Evolutionary conservation across 2,329 filamentous ascomycete species (phyloP), one percentile per base, ranked within the genome.

Genomic region (Penicillium sp.): DNA sequence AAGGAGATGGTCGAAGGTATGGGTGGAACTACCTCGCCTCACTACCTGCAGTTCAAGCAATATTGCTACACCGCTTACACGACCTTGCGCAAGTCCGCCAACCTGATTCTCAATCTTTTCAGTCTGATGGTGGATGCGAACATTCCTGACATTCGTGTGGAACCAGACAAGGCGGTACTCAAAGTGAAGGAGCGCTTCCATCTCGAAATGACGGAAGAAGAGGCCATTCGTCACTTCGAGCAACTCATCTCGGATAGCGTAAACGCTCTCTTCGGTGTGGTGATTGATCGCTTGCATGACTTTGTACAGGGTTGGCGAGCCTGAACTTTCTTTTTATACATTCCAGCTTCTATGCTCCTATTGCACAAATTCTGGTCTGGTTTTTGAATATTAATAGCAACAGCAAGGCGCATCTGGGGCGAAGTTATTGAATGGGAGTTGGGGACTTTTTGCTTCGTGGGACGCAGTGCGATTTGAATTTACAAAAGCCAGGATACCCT

Each of bases 1-100:
- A 93, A 92, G 65, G 93, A 99, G 70, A 99, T 99, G 94, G 91
- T 97, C 3, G 94, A 99, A 67, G 94, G 92, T 59, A 97, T 99
- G 91, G 95, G 95, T 39, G 94, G 94, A 11, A 83, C 87, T 7
- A 82, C 83, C 32, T 91, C 89, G 3, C 85, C 90, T 21, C 88
- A 95, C 58, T 99, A 96, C 73, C 81, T 87, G 42, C 85, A 89
- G 49, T 99, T 99, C 77, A 94, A 94, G 70, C 90, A 95, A 66
- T 96, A 97, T 74, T 96, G 92, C 72, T 97, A 96, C 75, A 89
- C 96, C 3, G 91, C 94, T 0, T 99, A 96, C 75, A 91, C 90
- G 1, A 92, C 94, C 1, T 79, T 99, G 42, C 86, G 94, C 54
- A 96, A 97, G 71, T 91, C 87, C 2, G 90, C 88, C 16, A 95